These are phyloP conservation scores for Dendrobium nobile DNA, from an alignment of 106 monocot genomes.

Conservation along the genomic window DNA sequence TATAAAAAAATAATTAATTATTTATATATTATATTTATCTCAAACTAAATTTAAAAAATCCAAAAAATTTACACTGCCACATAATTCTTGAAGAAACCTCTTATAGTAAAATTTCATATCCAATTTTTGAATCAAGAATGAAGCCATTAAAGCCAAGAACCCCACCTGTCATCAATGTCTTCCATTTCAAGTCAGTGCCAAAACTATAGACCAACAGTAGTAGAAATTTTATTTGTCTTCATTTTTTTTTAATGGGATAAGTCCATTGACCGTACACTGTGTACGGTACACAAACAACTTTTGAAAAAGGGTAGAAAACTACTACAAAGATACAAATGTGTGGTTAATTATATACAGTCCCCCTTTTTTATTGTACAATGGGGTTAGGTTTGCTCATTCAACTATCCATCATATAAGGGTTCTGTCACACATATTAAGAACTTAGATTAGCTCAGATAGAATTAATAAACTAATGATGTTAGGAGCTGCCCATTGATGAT, in stretches of 20 bases:
- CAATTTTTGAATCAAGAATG: background rate
- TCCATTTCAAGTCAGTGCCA: background rate
- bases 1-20: too few species aligned
- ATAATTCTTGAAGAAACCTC: background rate
- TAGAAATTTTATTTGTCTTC: background rate
- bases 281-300: background rate
- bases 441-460: background rate
- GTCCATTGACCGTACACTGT: background rate
- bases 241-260: background rate
- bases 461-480: background rate
- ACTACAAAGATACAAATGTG: conserved; percentile 1
- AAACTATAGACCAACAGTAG: background rate
- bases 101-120: background rate
- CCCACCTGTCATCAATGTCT: background rate
- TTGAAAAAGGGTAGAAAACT: background rate
- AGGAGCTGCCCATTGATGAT: conserved; percentile 12
- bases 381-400: conserved; percentile 10
- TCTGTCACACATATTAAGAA: conserved; percentile 3
- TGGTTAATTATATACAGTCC: conserved; percentile 4
- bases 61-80: background rate
- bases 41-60: too few species aligned
- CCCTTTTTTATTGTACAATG: background rate
- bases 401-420: background rate
- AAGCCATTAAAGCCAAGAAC: background rate
- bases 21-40: too few species aligned